Percentiles rank a stretch among this genome's conserved stretches.
phyloP scores from a whole-genome alignment of 768 basidiomycete species.

The Kwoniella sp. region DNA sequence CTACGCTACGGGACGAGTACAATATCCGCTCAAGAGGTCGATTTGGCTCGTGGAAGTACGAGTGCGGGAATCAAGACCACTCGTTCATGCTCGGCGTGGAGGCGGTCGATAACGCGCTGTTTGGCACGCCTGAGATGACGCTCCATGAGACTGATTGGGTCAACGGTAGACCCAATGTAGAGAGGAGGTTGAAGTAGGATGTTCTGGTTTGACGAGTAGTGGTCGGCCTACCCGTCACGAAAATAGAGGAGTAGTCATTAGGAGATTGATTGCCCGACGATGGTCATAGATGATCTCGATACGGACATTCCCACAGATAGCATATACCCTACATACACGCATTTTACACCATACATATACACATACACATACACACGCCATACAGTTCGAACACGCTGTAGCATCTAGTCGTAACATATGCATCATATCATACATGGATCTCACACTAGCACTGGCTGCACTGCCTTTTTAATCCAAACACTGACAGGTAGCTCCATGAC shows the following conservation, averaged over 20 bases:
- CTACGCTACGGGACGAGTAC: constrained; percentile 52
- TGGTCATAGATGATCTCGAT: neutral
- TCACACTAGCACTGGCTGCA: neutral
- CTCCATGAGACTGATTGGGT: constrained; percentile 53
- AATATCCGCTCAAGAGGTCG: constrained; percentile 54
- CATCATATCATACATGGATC: constrained; percentile 1
- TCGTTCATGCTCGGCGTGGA: constrained; percentile 57
- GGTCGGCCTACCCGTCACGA: too few species aligned
- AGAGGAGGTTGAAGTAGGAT: constrained; percentile 30
- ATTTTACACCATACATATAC: constrained; percentile 3
- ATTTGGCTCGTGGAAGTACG: constrained; percentile 49
- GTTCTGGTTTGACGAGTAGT: too few species aligned
- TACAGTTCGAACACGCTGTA: neutral
- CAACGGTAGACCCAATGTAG: constrained; percentile 50
- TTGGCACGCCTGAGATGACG: constrained; percentile 49
- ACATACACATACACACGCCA: constrained; percentile 2
- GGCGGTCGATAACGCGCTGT: constrained; percentile 53
- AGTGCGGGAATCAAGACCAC: constrained; percentile 49
- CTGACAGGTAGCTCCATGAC: constrained; percentile 24
- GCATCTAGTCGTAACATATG: neutral
- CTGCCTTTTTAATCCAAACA: constrained; percentile 30
- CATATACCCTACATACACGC: neutral
- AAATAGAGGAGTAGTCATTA: too few species aligned
- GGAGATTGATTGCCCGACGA: too few species aligned
- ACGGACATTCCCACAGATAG: neutral